Evolutionary conservation across 2,329 filamentous ascomycete genomes (phyloP).

Genomic region (Trichoderma harzianum): DNA sequence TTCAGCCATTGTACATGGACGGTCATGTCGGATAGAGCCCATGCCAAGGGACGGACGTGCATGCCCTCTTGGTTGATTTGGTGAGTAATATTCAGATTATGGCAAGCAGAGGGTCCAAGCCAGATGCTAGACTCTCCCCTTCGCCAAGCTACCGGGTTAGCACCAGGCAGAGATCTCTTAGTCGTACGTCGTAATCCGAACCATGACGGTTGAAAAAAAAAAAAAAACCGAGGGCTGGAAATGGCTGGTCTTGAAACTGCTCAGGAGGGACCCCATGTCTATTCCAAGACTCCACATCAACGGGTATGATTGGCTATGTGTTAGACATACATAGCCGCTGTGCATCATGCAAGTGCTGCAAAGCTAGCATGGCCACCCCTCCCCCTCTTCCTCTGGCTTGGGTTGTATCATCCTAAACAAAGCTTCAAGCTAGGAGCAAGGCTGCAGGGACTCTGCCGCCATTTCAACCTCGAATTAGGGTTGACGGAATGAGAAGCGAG

Average conservation of each 20-base stretch:
- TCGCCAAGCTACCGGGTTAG: not conserved
- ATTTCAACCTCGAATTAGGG: slow-evolving; percentile 8
- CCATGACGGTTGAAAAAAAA: not conserved
- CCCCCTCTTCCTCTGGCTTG: slow-evolving; percentile 17
- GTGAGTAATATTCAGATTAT: not conserved
- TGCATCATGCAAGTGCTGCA: slow-evolving; percentile 42
- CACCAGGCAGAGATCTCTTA: not conserved
- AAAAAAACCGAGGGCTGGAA: slow-evolving; percentile 15
- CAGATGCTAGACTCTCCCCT: not conserved
- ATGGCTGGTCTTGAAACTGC: slow-evolving; percentile 29
- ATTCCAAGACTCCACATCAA: slow-evolving; percentile 22
- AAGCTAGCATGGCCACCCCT: slow-evolving; percentile 25
- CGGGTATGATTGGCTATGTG: slow-evolving; percentile 32
- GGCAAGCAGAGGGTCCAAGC: not conserved
- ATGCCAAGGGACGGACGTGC: not conserved
- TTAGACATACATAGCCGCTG: slow-evolving; percentile 41
- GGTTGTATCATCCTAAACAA: slow-evolving; percentile 16
- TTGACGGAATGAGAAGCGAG: not conserved
- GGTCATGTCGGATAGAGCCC: slow-evolving; percentile 8
- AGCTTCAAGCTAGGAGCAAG: slow-evolving; percentile 18
- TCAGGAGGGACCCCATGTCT: slow-evolving; percentile 28
- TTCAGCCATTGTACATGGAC: not conserved
- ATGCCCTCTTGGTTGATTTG: not conserved
- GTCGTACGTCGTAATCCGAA: not conserved
- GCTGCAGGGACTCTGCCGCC: slow-evolving; percentile 19